Base-by-base conservation (phyloP, 2,329 filamentous ascomycete genomes). In the Macrophomina tecta region DNA sequence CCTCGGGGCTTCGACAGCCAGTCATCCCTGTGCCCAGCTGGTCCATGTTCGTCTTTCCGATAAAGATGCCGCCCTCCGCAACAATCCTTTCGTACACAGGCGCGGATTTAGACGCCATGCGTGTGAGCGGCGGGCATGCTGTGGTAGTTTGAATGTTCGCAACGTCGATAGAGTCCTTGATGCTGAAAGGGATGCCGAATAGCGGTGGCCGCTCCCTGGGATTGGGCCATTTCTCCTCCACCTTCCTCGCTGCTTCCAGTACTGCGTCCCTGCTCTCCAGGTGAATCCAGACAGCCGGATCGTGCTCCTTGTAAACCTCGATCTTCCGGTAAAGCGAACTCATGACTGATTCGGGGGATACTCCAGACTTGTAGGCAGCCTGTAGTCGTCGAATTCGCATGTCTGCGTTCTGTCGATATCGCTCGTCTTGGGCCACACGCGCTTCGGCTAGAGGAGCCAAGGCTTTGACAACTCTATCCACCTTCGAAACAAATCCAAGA, bases 31-130 rank as follows among this genome's bases (percentile, higher is more conserved):
- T 89, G 2, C 87, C 87, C 4, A 89, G 80, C 73, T 89, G 87
- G 72, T 90, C 87, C 64, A 89, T 80, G 69, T 88, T 89, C 0
- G 83, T 81, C 72, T 89, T 89, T 40, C 85, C 87, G 3, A 89
- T 78, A 56, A 89, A 84, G 5, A 89, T 78, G 1, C 84, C 86
- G 2, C 86, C 86, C 5, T 84, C 83, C 2, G 75, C 71, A 14
- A 82, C 80, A 11, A 88, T 73, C 4, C 82, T 84, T 1, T 77
- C 73, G 6, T 89, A 84, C 0, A 85, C 80, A 0, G 82, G 79
- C 0, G 85, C 84, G 69, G 87, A 85, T 5, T 72, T 72, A 4
- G 73, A 72, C 14, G 82, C 85, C 49, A 78, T 78, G 70, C 85
- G 85, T 2, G 82, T 75, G 42, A 84, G 82, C n/a, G 76, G 74